Evolutionary conservation across 345 rosid genomes (phyloP).

Genomic region (Linum lewisii): DNA sequence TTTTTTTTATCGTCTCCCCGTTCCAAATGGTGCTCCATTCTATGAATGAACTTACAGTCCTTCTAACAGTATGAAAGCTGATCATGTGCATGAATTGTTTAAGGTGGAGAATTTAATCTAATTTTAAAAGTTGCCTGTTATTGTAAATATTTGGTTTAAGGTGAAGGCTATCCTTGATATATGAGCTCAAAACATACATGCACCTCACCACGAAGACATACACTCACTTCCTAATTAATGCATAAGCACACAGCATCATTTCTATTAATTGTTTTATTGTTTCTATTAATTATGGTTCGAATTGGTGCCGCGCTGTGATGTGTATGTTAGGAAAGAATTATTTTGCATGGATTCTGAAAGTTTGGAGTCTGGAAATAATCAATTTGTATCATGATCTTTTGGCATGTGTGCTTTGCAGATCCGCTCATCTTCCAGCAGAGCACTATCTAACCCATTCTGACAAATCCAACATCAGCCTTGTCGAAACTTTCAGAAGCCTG

Average conservation of each 20-base stretch:
- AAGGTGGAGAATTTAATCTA: background rate
- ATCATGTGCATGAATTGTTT: background rate
- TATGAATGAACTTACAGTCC: no score
- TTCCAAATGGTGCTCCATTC: background rate
- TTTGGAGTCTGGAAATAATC: background rate
- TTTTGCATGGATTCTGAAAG: no score
- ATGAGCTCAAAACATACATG: no score
- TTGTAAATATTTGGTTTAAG: background rate
- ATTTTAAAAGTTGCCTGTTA: background rate
- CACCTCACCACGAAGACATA: no score
- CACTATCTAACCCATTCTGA: conserved; percentile 56
- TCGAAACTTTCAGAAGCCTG: conserved; percentile 82
- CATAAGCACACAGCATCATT: no score
- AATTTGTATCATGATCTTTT: background rate
- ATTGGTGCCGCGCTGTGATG: no score
- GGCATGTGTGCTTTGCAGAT: conserved; percentile 34
- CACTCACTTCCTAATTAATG: no score
- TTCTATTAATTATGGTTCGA: no score
- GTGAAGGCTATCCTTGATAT: no score
- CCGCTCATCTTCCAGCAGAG: conserved; percentile 50
- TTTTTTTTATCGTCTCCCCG: background rate
- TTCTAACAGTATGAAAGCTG: background rate
- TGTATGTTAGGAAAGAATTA: no score
- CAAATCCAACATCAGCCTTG: conserved; percentile 56
- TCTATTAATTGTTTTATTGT: no score